These are phyloP conservation scores for Canavalia ensiformis DNA, from an alignment of 306 rosid species.

Conservation along the genomic window DNA sequence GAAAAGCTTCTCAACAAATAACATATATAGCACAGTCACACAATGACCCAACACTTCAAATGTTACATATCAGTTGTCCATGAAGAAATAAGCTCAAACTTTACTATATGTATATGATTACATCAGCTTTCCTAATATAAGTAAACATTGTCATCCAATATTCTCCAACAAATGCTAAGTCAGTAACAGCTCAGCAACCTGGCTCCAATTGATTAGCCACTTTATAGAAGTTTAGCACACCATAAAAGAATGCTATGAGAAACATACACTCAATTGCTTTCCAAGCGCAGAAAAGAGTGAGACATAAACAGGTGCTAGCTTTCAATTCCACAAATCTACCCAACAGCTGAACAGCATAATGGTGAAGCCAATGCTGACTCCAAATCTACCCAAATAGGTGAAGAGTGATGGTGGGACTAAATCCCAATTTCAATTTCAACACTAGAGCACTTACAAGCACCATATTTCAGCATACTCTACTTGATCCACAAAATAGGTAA, in stretches of 20 bases:
- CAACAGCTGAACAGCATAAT: not conserved
- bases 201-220: conserved; percentile 19
- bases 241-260: not conserved
- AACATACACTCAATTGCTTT: not conserved
- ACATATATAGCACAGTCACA: conserved; percentile 4
- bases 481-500: not conserved
- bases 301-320: not conserved
- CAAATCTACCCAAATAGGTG: not conserved
- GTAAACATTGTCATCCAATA: not conserved
- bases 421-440: not conserved
- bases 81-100: conserved; percentile 25
- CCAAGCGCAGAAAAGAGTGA: not conserved
- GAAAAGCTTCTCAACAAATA: conserved; percentile 35
- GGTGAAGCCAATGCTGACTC: not conserved
- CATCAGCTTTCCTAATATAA: not conserved
- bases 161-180: not conserved
- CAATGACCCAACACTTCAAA: conserved; percentile 22
- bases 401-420: not conserved
- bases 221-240: not conserved
- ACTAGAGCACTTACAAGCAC: not conserved
- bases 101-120: not conserved
- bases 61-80: not conserved
- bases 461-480: conserved; percentile 27
- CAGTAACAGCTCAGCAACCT: conserved; percentile 1
- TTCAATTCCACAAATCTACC: conserved; percentile 24